Evolutionary conservation across 192 early-diverging fungal genomes (phyloP).

Genomic region (Mycoemilia scoparia): DNA sequence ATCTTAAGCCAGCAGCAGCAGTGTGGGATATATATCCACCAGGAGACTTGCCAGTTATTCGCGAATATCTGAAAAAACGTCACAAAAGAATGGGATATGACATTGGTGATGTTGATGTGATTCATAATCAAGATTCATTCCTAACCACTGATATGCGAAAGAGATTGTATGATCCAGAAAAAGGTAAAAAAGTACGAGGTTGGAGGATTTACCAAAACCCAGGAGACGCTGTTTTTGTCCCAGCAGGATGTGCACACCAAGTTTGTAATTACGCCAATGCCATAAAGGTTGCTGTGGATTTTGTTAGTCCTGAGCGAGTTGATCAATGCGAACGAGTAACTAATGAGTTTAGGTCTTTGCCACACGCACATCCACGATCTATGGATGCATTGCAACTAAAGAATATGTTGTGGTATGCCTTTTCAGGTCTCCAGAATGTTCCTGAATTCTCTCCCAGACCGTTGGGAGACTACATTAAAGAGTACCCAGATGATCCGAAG

Average conservation of each 20-base stretch:
- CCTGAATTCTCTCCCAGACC: no score
- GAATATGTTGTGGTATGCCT: constrained; percentile 25
- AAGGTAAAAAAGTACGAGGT: constrained; percentile 7
- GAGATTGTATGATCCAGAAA: constrained; percentile 17
- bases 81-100: background rate
- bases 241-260: constrained; percentile 59
- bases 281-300: constrained; percentile 55
- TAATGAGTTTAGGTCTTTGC: constrained; percentile 28
- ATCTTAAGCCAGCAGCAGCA: constrained; percentile 12
- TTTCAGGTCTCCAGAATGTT: constrained; percentile 5
- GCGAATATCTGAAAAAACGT: constrained; percentile 16
- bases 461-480: no score
- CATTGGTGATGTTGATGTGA: constrained; percentile 22
- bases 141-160: constrained; percentile 26
- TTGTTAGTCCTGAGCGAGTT: constrained; percentile 44
- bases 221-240: constrained; percentile 60
- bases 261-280: constrained; percentile 46
- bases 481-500: no score
- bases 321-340: constrained; percentile 23
- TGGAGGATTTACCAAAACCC: constrained; percentile 46
- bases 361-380: constrained; percentile 10
- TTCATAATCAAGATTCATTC: constrained; percentile 51
- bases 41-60: constrained; percentile 12
- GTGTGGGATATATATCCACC: constrained; percentile 49
- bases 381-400: constrained; percentile 33